Evolutionary conservation across 805 yeast species (phyloP), one percentile per base, ranked within the genome.

Genomic region (Teunomyces gatunensis): DNA sequence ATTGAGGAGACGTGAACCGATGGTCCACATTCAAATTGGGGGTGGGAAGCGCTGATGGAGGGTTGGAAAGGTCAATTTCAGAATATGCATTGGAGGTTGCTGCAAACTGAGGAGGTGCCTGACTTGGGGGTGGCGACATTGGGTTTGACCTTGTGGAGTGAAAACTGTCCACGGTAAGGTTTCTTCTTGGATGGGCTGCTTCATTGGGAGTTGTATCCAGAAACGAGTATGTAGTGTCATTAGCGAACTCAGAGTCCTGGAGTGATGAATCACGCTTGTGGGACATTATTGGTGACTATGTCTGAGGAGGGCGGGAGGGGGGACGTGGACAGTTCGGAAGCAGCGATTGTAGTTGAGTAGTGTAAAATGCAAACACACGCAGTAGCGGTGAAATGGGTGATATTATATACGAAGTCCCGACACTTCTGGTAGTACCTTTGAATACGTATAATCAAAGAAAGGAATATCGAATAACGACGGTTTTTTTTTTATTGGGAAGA

Each of bases 1-100:
- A 10, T 23, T 47, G 18, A 3, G 27, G 13, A 6, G 30, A 18
- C 21, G 46, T 17, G 46, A 53, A 44, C 39, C 51, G 34, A 18
- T 13, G 48, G 17, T 55, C 62, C 5, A 51, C 46, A 29, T 54
- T 54, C 20, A 64, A 17, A 39, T 58, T 58, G 13, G 67, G 66
- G 1, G 68, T 58, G 2, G 72, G 71, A 33, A 61, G 42, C 11
- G 55, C 63, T 50, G 47, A 43, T 9, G 40, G 40, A 12, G 40
- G 40, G 29, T 37, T 34, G 25, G 37, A 44, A 41, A 54, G 47
- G 5, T 53, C 62, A 9, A 41, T 7, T 23, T 54, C 60, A 15
- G 46, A 44, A 13, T 7, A 33, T 23, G 13, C 30, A 10, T 15
- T 15, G 20, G 40, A 21, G 6, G 5, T 23, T 4, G 39, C 11